Base-by-base conservation (phyloP, 306 rosid species). In the Citrullus amarus region DNA sequence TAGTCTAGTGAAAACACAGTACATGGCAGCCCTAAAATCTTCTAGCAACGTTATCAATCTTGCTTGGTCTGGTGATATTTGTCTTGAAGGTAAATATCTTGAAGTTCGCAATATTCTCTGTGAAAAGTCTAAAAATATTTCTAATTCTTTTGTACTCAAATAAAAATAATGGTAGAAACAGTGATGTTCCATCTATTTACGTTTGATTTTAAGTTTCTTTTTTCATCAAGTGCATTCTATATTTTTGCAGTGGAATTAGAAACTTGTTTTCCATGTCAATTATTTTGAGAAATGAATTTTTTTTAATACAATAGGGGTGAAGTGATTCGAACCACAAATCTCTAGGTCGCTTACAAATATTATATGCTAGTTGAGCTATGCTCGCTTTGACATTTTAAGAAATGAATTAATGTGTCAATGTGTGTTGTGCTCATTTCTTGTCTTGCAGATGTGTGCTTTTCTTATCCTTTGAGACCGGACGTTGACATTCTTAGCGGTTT, bases 381-480 rank as follows among this genome's bases (percentile, higher is more conserved):
- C 17, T 48, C 5, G 17, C 16, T 48, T 48, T 48, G 6, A 16
- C 54, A 56, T 76, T 68, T 68, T 43, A 55, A 55, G 63, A 18
- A 53, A 56, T 54, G 34, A 55, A 67, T 67, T 18, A 13, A 51
- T 68, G 9, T 41, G 32, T 43, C n/a, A 76, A 3, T n/a, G 9
- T 68, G 56, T 77, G 50, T 68, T 72, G 59, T 77, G 50, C 73
- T 72, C 68, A 75, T 60, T 13, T 77, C 70, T 80, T 71, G 15
- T 75, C 76, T 59, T 60, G 81, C 92, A 95, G 97, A 95, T 89
- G 93, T 92, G 83, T 81, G 86, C 83, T 92, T 95, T 86, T 92
- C 93, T 81, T 95, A 95, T 82, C 98, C 98, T 68, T 81, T 92
- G 84, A 89, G 97, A 85, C 93, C 97, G 17, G 97, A 88, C 62